phyloP scores from a whole-genome alignment of 2,329 filamentous ascomycete genomes.

The Colletotrichum sidae region DNA sequence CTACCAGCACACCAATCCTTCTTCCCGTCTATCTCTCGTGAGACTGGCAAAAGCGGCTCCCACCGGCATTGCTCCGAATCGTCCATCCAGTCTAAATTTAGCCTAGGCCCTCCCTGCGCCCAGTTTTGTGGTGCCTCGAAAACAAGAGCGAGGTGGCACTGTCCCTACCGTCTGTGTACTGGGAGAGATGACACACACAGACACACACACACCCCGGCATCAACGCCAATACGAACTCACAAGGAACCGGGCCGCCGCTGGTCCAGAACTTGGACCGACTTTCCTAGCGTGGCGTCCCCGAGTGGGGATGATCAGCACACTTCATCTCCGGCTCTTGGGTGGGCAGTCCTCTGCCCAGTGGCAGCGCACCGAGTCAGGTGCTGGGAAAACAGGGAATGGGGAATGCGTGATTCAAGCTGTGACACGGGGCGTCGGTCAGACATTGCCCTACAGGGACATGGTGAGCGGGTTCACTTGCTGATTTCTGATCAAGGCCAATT shows the following conservation, averaged over 20 bases:
- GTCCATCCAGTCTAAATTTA: not conserved
- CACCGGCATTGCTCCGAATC: too few relatives aligned
- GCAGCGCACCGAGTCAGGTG: slow-evolving; percentile 20
- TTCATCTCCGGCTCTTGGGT: slow-evolving; percentile 32
- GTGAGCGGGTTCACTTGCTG: not conserved
- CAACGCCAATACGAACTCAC: slow-evolving; percentile 14
- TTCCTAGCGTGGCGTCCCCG: slow-evolving; percentile 10
- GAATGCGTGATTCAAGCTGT: slow-evolving; percentile 3
- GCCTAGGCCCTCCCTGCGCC: not conserved
- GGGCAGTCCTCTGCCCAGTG: too few relatives aligned
- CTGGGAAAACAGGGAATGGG: not conserved
- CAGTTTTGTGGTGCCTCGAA: slow-evolving; percentile 11
- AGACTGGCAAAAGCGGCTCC: too few relatives aligned
- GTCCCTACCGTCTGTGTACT: too few relatives aligned
- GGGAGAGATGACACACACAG: too few relatives aligned
- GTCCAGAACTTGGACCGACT: slow-evolving; percentile 22
- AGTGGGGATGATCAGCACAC: slow-evolving; percentile 29
- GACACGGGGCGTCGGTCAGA: slow-evolving; percentile 15
- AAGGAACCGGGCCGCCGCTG: slow-evolving; percentile 2
- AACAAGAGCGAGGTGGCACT: too few relatives aligned
- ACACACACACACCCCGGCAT: too few relatives aligned
- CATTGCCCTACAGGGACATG: not conserved
- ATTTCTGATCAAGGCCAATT: not conserved
- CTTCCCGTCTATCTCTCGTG: too few relatives aligned
- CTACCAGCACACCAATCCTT: too few relatives aligned